Conservation (phyloP, 805 yeast genomes). For the Kuraishia floccosa region DNA sequence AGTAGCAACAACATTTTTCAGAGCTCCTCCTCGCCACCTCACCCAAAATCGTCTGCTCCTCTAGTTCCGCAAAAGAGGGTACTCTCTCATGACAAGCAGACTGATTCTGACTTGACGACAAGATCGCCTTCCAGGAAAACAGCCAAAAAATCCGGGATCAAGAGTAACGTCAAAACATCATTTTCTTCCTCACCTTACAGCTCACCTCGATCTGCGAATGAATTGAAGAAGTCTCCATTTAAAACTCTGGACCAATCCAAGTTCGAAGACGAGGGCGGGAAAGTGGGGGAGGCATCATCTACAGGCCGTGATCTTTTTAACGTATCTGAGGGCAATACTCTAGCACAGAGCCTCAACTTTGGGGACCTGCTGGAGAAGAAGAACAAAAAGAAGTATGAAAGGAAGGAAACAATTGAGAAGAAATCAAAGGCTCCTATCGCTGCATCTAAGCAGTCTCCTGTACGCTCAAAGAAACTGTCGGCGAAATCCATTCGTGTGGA, state of each 20-base stretch:
- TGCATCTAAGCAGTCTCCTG: background rate
- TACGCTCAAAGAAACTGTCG: slow-evolving; percentile 1
- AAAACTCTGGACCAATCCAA: slow-evolving; percentile 1
- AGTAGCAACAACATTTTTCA: slow-evolving; percentile 25
- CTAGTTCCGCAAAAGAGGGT: slow-evolving; percentile 9
- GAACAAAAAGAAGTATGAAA: background rate
- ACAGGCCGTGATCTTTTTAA: background rate
- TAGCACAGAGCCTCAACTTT: background rate
- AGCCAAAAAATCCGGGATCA: slow-evolving; percentile 1
- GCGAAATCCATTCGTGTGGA: too few species aligned
- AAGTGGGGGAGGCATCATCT: background rate
- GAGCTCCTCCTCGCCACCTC: slow-evolving; percentile 18
- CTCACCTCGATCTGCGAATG: background rate
- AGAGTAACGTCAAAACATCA: background rate
- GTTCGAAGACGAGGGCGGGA: slow-evolving; percentile 1
- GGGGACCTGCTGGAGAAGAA: slow-evolving; percentile 1
- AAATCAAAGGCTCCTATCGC: background rate
- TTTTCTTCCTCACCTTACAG: background rate
- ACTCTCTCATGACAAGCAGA: background rate
- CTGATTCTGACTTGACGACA: slow-evolving; percentile 1
- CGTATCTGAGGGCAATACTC: background rate
- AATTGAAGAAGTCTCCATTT: slow-evolving; percentile 1
- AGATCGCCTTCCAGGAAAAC: slow-evolving; percentile 1
- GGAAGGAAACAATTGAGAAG: slow-evolving; percentile 1
- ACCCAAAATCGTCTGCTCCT: too few species aligned